These are phyloP conservation scores for Pythium grandisporangium DNA, from an alignment of 352 stramenopile species.

Conservation along the genomic window DNA sequence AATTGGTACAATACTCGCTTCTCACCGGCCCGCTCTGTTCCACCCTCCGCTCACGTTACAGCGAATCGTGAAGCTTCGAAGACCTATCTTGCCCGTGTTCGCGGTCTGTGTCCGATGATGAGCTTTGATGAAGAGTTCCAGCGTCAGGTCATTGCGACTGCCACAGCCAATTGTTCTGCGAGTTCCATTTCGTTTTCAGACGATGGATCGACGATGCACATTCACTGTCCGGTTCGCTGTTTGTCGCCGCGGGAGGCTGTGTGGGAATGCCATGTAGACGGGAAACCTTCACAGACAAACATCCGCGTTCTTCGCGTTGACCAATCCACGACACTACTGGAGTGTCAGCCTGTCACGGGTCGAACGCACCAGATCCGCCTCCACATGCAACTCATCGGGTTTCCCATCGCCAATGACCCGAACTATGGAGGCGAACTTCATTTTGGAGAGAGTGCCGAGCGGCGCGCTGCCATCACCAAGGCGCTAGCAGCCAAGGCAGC, in stretches of 20 bases:
- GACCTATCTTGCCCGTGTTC: constrained; percentile 92
- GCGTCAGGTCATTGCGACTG: constrained; percentile 24
- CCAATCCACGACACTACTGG: constrained; percentile 77
- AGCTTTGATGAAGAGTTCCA: constrained; percentile 23
- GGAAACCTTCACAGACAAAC: constrained; percentile 71
- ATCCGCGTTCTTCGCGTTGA: constrained; percentile 50
- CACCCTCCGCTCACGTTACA: constrained; percentile 6
- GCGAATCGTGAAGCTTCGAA: constrained; percentile 86
- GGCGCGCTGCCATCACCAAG: constrained; percentile 29
- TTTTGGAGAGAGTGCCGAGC: constrained; percentile 65
- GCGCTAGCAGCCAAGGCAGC: constrained; percentile 29
- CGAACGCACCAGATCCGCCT: constrained; percentile 97
- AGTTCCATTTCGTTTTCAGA: constrained; percentile 48
- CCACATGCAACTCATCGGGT: constrained; percentile 90
- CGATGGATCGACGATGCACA: constrained; percentile 34
- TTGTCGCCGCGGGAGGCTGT: constrained; percentile 74
- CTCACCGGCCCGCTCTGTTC: neutral
- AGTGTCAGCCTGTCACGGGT: constrained; percentile 92
- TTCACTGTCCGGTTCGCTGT: constrained; percentile 79
- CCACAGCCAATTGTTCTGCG: constrained; percentile 30
- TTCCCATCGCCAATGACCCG: constrained; percentile 96
- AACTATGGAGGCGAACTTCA: constrained; percentile 95
- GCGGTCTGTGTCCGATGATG: constrained; percentile 70
- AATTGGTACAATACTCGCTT: neutral
- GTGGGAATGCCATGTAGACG: constrained; percentile 76